These are phyloP conservation scores for Phialemoniopsis sp. DNA, from an alignment of 2,329 filamentous ascomycete species.

Conservation along the genomic window DNA sequence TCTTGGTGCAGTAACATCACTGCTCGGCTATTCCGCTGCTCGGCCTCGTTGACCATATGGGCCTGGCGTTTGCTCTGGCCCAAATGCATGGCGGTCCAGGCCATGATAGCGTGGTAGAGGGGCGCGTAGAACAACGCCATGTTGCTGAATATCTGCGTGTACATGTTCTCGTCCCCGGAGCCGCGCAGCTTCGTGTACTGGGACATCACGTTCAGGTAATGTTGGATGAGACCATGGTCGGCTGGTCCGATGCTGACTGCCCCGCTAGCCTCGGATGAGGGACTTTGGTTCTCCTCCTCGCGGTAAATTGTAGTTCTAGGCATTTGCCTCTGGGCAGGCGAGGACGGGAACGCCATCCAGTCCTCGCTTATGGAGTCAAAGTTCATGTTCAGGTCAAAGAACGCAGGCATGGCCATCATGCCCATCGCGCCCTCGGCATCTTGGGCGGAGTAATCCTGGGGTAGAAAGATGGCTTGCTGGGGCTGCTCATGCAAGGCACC, in stretches of 20 bases:
- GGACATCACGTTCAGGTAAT: slow-evolving; percentile 14
- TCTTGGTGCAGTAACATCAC: slow-evolving; percentile 9
- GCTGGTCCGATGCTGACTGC: slow-evolving; percentile 8
- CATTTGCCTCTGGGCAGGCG: slow-evolving; percentile 2
- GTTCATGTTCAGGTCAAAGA: slow-evolving; percentile 14
- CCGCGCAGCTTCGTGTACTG: slow-evolving; percentile 11
- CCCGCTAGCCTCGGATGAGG: slow-evolving; percentile 5
- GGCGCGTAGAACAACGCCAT: slow-evolving; percentile 14
- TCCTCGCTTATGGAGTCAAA: slow-evolving; percentile 11
- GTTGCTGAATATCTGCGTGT: slow-evolving; percentile 14
- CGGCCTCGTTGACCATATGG: slow-evolving; percentile 10
- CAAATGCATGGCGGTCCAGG: slow-evolving; percentile 13
- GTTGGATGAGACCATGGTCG: slow-evolving; percentile 13
- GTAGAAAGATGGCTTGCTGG: slow-evolving; percentile 1
- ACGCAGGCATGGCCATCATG: slow-evolving; percentile 5
- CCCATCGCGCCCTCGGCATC: too few species aligned
- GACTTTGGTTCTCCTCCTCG: background rate
- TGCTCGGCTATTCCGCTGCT: slow-evolving; percentile 10
- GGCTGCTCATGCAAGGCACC: too few species aligned
- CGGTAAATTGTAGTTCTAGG: background rate
- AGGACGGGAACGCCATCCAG: slow-evolving; percentile 9
- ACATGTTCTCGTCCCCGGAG: slow-evolving; percentile 12
- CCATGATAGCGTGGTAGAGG: slow-evolving; percentile 11
- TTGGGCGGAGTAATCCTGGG: background rate
- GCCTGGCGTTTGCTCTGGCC: slow-evolving; percentile 9